Base-by-base conservation (phyloP, 257 asterid species). In the Marsdenia floribunda region DNA sequence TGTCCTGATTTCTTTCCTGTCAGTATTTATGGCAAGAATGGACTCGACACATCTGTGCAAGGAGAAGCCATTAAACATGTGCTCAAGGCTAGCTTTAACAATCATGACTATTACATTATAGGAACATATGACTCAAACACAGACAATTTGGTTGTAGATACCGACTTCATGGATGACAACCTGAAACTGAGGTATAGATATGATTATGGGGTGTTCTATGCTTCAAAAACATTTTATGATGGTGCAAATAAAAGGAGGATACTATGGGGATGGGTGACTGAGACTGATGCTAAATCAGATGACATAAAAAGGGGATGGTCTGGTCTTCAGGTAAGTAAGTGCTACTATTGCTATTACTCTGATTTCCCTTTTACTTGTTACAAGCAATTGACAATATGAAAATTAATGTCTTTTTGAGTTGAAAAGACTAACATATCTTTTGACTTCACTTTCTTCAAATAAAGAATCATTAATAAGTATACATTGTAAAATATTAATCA, bases 1-100 rank as follows among this genome's bases (percentile, higher is more conserved):
- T 93, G 98, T 75, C 95, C 92, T 0, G 96, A 93, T 70, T 91
- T 93, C 50, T 91, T 19, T 68, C 97, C 97, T 3, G 91, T 88
- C 1, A 75, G 87, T 0, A 75, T 73, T 50, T 0, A 50, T 0
- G 70, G 74, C 2, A 18, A 16, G 4, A 71, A 79, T 19, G 97
- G 95, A 5, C 19, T 93, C 63, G 95, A 90, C 16, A 77, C 93
- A 9, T 93, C 96, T 4, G 77, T 12, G 6, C 3, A 58, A 15
- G 88, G 88, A 4, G 72, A 71, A 14, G 37, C 74, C 15, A 79
- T 80, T 22, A 90, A 84, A 79, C 90, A 91, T 66, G 96, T 88
- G 35, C 74, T 89, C 6, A 91, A 93, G 74, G 91, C 86, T 21
- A 88, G 97, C 83, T 85, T 91, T 12, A 87, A 91, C n/a, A 72